Evolutionary conservation across 768 basidiomycete species (phyloP).

Genomic region (Calocybe gangraenosa): DNA sequence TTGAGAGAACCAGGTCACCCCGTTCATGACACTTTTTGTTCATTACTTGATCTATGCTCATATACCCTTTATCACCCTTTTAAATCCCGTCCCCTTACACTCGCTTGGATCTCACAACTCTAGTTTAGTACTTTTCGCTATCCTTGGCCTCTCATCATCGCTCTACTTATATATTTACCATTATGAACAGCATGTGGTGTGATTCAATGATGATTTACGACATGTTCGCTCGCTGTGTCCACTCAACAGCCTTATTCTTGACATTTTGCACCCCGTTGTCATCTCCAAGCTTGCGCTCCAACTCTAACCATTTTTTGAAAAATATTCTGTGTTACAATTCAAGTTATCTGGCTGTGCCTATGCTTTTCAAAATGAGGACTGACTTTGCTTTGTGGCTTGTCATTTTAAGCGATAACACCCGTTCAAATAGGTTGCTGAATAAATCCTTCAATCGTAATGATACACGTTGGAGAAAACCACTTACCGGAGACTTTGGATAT

Average conservation of each 20-base stretch:
- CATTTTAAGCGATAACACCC: conserved; percentile 80
- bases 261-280: conserved; percentile 76
- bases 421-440: conserved; percentile 77
- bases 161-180: conserved; percentile 31
- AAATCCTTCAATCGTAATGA: conserved; percentile 1
- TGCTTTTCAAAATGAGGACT: conserved; percentile 23
- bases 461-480: conserved; percentile 13
- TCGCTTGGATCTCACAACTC: conserved; percentile 50
- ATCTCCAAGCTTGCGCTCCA: conserved; percentile 85
- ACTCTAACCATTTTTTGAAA: conserved; percentile 96
- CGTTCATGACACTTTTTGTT: conserved; percentile 38
- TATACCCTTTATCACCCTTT: conserved; percentile 43
- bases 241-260: conserved; percentile 88
- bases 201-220: conserved; percentile 26
- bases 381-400: conserved; percentile 96
- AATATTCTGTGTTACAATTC: conserved; percentile 61
- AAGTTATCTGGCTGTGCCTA: conserved; percentile 4
- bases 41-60: conserved; percentile 36
- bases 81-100: conserved; percentile 35
- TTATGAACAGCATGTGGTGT: conserved; percentile 27
- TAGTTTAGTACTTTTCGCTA: conserved; percentile 30
- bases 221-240: conserved; percentile 67
- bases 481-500: conserved; percentile 77
- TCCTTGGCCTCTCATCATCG: conserved; percentile 22
- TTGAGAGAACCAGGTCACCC: conserved; percentile 60